Conservation (phyloP, 176 grass and related monocot species). For the Aegilops longissima region DNA sequence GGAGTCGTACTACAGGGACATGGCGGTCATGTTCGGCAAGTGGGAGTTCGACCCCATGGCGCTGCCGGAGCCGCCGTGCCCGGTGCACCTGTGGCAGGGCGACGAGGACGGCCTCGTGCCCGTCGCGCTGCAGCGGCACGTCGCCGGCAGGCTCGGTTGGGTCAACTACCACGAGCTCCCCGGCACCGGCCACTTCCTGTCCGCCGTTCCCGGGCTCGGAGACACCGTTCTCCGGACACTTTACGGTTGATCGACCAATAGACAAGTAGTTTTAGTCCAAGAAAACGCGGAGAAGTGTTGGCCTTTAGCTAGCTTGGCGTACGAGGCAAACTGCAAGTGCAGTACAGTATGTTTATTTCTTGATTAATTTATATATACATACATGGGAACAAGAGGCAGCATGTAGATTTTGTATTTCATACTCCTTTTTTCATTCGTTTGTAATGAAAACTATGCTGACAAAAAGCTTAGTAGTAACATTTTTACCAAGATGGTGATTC, state of each 20-base stretch:
- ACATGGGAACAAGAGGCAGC: slow-evolving; percentile 3
- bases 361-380: neutral
- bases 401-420: slow-evolving; percentile 18
- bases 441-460: neutral
- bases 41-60: slow-evolving; percentile 82
- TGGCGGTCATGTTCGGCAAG: slow-evolving; percentile 69
- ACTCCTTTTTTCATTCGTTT: neutral
- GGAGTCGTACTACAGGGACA: slow-evolving; percentile 70
- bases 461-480: neutral
- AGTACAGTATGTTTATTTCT: neutral
- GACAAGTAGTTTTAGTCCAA: neutral
- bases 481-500: neutral
- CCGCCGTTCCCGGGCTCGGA: slow-evolving; percentile 40
- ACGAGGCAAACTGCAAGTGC: neutral
- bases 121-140: slow-evolving; percentile 52
- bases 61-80: slow-evolving; percentile 48
- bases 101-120: slow-evolving; percentile 81
- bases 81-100: slow-evolving; percentile 72
- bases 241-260: slow-evolving; percentile 23
- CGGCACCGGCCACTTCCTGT: slow-evolving; percentile 57
- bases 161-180: slow-evolving; percentile 66
- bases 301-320: slow-evolving; percentile 1
- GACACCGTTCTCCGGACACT: slow-evolving; percentile 66
- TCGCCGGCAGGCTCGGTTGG: slow-evolving; percentile 52
- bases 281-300: neutral